Conservation (phyloP, 176 grass and related monocot genomes). For the Musa acuminata region DNA sequence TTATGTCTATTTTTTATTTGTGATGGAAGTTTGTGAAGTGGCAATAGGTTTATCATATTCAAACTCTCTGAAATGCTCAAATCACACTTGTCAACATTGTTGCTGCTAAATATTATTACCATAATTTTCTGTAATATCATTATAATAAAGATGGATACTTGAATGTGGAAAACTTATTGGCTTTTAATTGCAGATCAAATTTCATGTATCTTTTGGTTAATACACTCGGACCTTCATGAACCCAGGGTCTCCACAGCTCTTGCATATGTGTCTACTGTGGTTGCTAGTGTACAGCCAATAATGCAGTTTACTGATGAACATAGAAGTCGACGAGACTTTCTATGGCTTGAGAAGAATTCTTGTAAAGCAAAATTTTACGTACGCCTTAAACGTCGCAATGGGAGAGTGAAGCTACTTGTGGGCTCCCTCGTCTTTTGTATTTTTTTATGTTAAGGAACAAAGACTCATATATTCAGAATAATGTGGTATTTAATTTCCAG, state of each 20-base stretch:
- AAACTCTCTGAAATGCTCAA: too few species aligned
- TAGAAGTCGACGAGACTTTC: conserved; percentile 30
- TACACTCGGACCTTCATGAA: conserved; percentile 78
- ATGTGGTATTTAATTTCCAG: conserved; percentile 16
- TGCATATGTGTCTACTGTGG: conserved; percentile 70
- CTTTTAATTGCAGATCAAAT: conserved; percentile 55
- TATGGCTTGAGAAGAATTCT: conserved; percentile 54
- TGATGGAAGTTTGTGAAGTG: too few species aligned
- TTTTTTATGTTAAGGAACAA: not conserved
- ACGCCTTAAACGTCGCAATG: conserved; percentile 73
- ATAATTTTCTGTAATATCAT: conserved; percentile 8
- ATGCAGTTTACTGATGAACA: conserved; percentile 38
- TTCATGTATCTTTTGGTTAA: conserved; percentile 91
- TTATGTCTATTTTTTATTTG: too few species aligned
- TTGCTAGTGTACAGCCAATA: conserved; percentile 60
- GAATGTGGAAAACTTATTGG: not conserved
- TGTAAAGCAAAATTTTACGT: conserved; percentile 52
- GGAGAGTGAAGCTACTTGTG: conserved; percentile 77
- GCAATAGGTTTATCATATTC: too few species aligned
- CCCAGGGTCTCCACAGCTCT: conserved; percentile 48
- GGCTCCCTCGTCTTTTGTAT: conserved; percentile 13
- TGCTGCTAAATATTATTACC: not conserved
- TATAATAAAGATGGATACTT: not conserved
- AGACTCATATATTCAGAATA: not conserved
- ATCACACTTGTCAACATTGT: too few species aligned